Evolutionary conservation across 2,329 filamentous ascomycete genomes (phyloP), one percentile per base, ranked within the genome.

Genomic region (Diaporthe longicolla): DNA sequence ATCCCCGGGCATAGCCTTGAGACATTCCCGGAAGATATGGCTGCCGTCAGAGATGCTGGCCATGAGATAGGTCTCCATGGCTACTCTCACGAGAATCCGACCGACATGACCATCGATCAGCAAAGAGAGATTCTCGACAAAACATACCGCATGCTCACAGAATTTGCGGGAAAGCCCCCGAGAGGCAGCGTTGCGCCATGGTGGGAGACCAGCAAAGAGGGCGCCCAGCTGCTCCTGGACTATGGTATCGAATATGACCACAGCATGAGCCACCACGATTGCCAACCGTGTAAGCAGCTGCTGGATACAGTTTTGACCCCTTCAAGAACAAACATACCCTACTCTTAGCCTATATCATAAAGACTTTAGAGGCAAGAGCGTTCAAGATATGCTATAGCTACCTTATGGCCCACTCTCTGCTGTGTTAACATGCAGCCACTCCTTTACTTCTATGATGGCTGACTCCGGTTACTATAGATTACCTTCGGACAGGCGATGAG

Each of bases 41-140:
- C 84, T 4, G 80, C 82, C 15, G 83, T 87, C 6, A 77, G 85
- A 8, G 87, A 85, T 79, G 86, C 82, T 2, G 85, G 84, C 0
- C 85, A 87, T 76, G 84, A 87, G 77, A 86, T 87, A 21, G 85
- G 88, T 15, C 85, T 90, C n/a, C 79, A 84, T 32, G 70, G 77
- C 13, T 82, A 85, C 68, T 83, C 83, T 74, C 77, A 80, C 50
- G 76, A 82, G 17, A 81, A 84, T 66, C 83, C 81, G 0, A 79
- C 89, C 75, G 91, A 91, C 2, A 85, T 93, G 7, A 92, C 88
- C 0, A 81, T 93, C 1, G 92, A 94, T 79, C 93, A 95, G 82
- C 93, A 95, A 81, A 88, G 88, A 15, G 92, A 93, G 73, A 91
- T 95, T 21, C 87, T 95, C 6, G 91, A 93, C 79, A 93, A 94